Base-by-base conservation (phyloP, 495 filamentous ascomycete genomes). In the Trichoderma erinaceum region DNA sequence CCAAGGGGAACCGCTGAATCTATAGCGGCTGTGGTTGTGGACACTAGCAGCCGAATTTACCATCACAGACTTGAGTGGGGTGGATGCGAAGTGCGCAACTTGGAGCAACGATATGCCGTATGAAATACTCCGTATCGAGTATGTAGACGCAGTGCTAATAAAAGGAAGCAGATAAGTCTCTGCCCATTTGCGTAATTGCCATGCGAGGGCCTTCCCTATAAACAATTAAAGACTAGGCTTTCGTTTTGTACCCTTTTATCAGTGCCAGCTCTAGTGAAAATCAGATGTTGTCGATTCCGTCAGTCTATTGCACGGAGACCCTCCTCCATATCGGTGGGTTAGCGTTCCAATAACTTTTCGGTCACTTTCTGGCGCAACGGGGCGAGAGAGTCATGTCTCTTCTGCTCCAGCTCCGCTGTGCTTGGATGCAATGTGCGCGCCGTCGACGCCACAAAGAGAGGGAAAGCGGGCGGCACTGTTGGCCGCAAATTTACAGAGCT, bases 1-100 rank as follows among this genome's bases (percentile, higher is more conserved):
- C 56, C 56, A 32, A 61, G 56, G 56, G 56, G 56, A 61, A n/a
- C 56, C 56, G 56, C 56, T 29, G 56, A 61, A 61, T 61, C 56
- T 61, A 61, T 61, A 61, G 56, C 56, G 56, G 56, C 56, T 61
- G 56, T 21, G 27, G 27, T 38, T 61, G 56, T 61, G 56, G 56
- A n/a, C 8, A 61, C 56, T 61, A 25, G 56, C 56, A 61, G 27
- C 56, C 56, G 56, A 61, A 29, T 32, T n/a, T 3, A 5, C 35
- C 8, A 38, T 10, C 10, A 61, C 23, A 61, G 27, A 61, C 27
- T n/a, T n/a, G n/a, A 61, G 56, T 32, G 56, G 56, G 23, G 56
- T 21, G 56, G 56, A 32, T 32, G 56, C 56, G 25, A 32, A 61
- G 56, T 21, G 25, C 48, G 48, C 15, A 52, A 52, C 18, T 52